Evolutionary conservation across 495 filamentous ascomycete genomes (phyloP), one percentile per base, ranked within the genome.

Genomic region (Poronia punctata): DNA sequence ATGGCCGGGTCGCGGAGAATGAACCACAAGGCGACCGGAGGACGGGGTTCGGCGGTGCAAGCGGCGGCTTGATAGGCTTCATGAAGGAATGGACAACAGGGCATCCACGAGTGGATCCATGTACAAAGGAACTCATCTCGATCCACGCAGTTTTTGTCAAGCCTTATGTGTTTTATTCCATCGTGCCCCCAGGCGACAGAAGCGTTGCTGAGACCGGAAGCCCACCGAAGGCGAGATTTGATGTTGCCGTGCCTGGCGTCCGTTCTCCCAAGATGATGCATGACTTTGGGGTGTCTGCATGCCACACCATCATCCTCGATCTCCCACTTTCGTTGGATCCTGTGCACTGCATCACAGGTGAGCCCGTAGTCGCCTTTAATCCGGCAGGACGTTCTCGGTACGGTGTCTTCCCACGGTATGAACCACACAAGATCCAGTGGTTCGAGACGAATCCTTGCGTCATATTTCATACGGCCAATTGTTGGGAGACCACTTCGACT

Each of bases 11-110:
- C 15, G 67, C 66, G 16, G 67, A 78, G 43, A 70, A 72, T 3
- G 74, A 79, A 43, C n/a, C 14, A 1, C 18, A 14, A 3, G 0
- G 20, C 4, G 36, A 45, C n/a, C 27, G 34, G 18, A 33, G 25
- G 30, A 26, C 45, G 12, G 51, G 42, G 3, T 75, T 80, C 45
- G 75, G 76, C 26, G 72, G 76, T 12, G 2, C 26, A 3, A n/a
- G n/a, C n/a, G 45, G 49, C 9, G 75, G 76, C 0, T 29, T 70
- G 2, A 40, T 75, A 10, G 62, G 66, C 19, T 81, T 74, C 47
- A 71, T 80, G 61, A 73, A 66, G 50, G 78, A 82, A 57, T 83
- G 78, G 78, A 79, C 77, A 5, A 83, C 80, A 2, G 78, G 74
- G 8, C 80, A 84, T 64, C 80, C 79, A 26, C 72, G 73, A 48